Evolutionary conservation across 148 eudicot species (phyloP), one percentile per base, ranked within the genome.

Genomic region (Euryodendron excelsum): DNA sequence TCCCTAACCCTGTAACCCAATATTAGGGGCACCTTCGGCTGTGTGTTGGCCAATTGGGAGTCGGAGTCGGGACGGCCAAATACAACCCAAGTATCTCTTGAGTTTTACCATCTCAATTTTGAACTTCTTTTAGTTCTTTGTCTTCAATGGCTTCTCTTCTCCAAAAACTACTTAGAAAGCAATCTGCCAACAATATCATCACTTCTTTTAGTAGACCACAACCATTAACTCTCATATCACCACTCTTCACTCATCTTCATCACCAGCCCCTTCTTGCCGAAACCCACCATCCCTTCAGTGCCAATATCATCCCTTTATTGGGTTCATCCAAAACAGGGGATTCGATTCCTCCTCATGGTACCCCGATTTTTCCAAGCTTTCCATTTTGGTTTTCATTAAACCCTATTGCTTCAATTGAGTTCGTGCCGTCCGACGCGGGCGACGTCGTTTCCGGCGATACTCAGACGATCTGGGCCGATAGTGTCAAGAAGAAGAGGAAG

Each of bases 401-500:
- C 58, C 85, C 88, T 20, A 39, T 73, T 45, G 34, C 64, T 62
- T 62, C 72, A 59, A 34, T 81, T 77, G 75, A 72, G 73, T 80
- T 55, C 3, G 59, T 69, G 45, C 70, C 59, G 6, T 45, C 75
- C n/a, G 72, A 62, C 18, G 45, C 14, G 13, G 33, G 5, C 44
- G 84, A 77, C 18, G 79, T 0, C 34, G 78, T 56, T 76, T 79
- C 28, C 3, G 83, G 66, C 25, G 83, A 80, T 70, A 65, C 83
- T 30, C 47, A 0, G 20, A 67, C 59, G 48, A 87, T 88, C 15
- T 79, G 85, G 82, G 87, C 87, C 18, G 89, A 86, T 52, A 84
- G 89, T 71, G 87, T 84, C 53, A 86, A 86, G 89, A 86, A 83
- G 79, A 86, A 86, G 81, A 79, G 89, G 69, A 86, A 86, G 80